Evolutionary conservation across 2,329 filamentous ascomycete genomes (phyloP), one percentile per base, ranked within the genome.

Genomic region (Erysiphe pulchra): DNA sequence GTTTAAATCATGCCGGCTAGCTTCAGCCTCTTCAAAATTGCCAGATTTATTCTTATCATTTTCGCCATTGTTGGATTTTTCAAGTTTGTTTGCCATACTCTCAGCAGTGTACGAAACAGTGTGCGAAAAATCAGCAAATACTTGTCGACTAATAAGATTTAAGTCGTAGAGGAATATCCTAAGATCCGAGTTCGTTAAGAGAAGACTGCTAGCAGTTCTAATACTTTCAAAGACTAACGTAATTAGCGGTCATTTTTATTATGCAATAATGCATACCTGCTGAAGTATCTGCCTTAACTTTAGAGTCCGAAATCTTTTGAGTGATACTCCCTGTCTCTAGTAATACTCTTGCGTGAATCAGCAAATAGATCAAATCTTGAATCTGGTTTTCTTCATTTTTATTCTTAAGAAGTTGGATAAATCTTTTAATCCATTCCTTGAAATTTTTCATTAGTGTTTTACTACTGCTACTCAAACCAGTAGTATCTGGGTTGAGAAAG

Each of bases 161-260:
- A 93, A 62, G 55, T 95, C 87, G 11, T 77, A 73, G 40, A 94
- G 65, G 54, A 95, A 85, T 7, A 86, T 67, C 36, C 86, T 77
- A 59, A 95, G 94, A 55, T 94, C 85, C 0, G 80, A 76, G 57
- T 95, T 95, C 13, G 82, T 84, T 39, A 95, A 65, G 0, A 94
- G 70, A n/a, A 95, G 65, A 2, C 78, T 80, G 30, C 80, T 78
- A 0, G 95, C 74, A 0, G 85, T 93, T 47, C 76, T 78, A 42
- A 93, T 63, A 58, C 85, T 93, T 56, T 80, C 69, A 55, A 86
- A 86, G 14, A 81, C 80, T 80, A 51, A 17, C 43, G 20, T 33
- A 28, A 40, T 53, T 44, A 48, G 48, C 60, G 44, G 61, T 51
- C 43, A 34, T 28, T 18, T 33, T 20, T 36, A 30, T 43, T 20